Conservation (phyloP, 2,329 filamentous ascomycete genomes). For the Blastomyces gilchristii region DNA sequence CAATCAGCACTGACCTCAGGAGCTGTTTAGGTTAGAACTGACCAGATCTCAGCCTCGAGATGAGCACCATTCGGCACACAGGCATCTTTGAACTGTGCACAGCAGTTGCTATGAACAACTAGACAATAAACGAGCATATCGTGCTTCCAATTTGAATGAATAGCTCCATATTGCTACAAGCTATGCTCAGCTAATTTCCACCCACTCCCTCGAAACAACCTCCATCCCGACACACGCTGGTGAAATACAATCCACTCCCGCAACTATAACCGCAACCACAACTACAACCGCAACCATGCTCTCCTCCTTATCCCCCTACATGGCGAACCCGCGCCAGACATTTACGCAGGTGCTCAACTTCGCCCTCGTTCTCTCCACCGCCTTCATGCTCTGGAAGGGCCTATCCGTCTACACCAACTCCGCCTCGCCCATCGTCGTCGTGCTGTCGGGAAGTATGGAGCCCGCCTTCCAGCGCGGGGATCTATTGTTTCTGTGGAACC, state of each 20-base stretch:
- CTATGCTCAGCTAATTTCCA: not conserved
- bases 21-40: not conserved
- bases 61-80: not conserved
- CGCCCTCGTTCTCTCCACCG: conserved; percentile 76
- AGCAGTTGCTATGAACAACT: not conserved
- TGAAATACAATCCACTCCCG: conserved; percentile 23
- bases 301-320: conserved; percentile 49
- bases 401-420: conserved; percentile 69
- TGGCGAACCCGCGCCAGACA: conserved; percentile 63
- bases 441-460: conserved; percentile 58
- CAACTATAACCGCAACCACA: conserved; percentile 34
- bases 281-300: conserved; percentile 47
- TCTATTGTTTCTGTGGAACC: conserved; percentile 54
- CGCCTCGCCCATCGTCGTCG: conserved; percentile 57
- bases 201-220: not conserved
- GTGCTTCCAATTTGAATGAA: not conserved
- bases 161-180: not conserved
- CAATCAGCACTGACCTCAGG: not conserved
- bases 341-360: conserved; percentile 81
- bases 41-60: not conserved
- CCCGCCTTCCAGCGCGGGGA: conserved; percentile 57
- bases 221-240: not conserved
- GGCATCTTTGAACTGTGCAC: not conserved
- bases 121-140: not conserved
- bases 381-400: conserved; percentile 94